phyloP scores from a whole-genome alignment of 805 yeast species.

The Groenewaldozyma tartarivorans region DNA sequence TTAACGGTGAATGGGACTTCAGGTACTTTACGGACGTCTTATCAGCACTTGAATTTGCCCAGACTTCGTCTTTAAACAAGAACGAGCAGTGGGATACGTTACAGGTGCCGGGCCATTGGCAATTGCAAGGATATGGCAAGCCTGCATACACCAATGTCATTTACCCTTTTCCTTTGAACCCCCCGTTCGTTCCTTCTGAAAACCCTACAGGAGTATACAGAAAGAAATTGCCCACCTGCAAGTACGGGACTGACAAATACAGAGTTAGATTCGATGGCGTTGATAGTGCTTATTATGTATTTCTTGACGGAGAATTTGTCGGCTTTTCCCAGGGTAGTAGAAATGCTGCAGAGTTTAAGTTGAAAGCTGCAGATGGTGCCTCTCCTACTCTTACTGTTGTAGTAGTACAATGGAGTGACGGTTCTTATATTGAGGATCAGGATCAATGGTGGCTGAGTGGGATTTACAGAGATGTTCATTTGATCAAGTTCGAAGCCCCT shows the following conservation, averaged over 20 bases:
- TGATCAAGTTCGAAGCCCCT: constrained; percentile 20
- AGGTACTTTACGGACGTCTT: constrained; percentile 5
- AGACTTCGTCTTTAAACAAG: not conserved
- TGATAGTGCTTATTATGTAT: constrained; percentile 28
- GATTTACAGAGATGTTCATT: constrained; percentile 30
- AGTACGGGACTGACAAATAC: constrained; percentile 6
- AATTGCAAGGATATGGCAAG: constrained; percentile 28
- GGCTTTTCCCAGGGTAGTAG: constrained; percentile 30
- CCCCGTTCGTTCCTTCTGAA: constrained; percentile 27
- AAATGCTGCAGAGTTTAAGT: constrained; percentile 28
- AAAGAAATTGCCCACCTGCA: constrained; percentile 16
- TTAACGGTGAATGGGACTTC: constrained; percentile 25
- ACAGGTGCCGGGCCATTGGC: constrained; percentile 31
- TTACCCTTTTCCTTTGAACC: constrained; percentile 28
- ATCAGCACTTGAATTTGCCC: constrained; percentile 4
- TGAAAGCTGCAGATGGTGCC: constrained; percentile 6
- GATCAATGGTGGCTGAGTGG: constrained; percentile 34
- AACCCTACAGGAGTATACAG: constrained; percentile 30
- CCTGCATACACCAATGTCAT: constrained; percentile 30
- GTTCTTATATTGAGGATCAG: constrained; percentile 29
- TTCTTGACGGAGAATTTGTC: constrained; percentile 25
- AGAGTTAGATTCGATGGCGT: constrained; percentile 31
- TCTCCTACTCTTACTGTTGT: constrained; percentile 17
- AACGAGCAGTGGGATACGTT: constrained; percentile 13
- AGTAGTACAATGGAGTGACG: constrained; percentile 27